Evolutionary conservation across 495 filamentous ascomycete species (phyloP), one percentile per base, ranked within the genome.

Genomic region (Astrothelium macrocarpum): DNA sequence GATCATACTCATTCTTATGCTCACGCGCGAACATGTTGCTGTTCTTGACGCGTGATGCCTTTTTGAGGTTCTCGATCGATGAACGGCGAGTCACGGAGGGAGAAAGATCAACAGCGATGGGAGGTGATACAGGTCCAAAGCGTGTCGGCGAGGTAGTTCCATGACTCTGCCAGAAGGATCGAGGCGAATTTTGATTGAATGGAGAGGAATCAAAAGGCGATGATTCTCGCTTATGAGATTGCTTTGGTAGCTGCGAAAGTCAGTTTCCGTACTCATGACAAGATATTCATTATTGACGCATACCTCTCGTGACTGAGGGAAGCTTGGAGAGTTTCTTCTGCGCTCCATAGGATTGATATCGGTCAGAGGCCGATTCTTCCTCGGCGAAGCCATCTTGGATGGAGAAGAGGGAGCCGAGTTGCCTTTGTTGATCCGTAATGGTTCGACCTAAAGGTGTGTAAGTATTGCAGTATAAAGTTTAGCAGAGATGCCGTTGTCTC

Each of bases 1-100:
- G 91, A 70, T 96, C 91, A 73, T 96, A 95, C 70, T 96, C 90
- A 69, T 93, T 83, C 70, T 90, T 89, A 67, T 89, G 83, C 73
- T 95, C 90, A 32, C 90, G 88, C 26, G 90, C 89, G 68, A 96
- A 89, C 80, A 97, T 96, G 77, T 84, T 92, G 80, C 91, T 94
- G 77, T 96, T 97, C 77, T 94, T 95, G 59, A 98, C 94, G 45
- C 94, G 87, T 43, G 93, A 96, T 2, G 88, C 91, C 67, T 88
- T 87, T 78, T 97, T 95, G 63, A 98, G 76, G 59, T 91, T 90
- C 76, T 98, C 94, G 62, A 97, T 87, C 12, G 93, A 97, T 4
- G 90, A 87, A 66, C 93, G 87, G 70, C 89, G 87, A 0, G 81
- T 79, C 1, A 87, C 85, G 25, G 86, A 85, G 20, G 84, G 84